These are phyloP conservation scores for Bonia amplexicaulis DNA, from an alignment of 176 grass and related monocot species.

Conservation along the genomic window DNA sequence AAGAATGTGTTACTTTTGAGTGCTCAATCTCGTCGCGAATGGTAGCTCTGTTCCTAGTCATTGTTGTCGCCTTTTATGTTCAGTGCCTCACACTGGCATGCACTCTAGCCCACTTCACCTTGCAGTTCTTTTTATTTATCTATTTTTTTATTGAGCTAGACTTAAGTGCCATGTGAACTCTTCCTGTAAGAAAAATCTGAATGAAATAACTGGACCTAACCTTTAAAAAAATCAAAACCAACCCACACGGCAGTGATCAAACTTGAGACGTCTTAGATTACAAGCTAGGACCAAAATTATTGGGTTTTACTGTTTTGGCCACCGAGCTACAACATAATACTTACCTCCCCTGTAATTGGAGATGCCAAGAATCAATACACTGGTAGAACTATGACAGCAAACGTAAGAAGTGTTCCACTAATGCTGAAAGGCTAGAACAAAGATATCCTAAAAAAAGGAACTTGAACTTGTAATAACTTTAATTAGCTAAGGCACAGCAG, in stretches of 20 bases:
- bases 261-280: too few relatives aligned
- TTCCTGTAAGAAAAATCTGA: not conserved
- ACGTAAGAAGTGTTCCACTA: not conserved
- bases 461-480: not conserved
- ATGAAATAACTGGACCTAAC: not conserved
- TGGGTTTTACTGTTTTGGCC: too few relatives aligned
- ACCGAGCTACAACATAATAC: not conserved
- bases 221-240: too few relatives aligned
- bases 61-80: not conserved
- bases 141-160: not conserved
- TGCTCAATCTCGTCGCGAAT: not conserved
- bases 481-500: slow-evolving; percentile 12
- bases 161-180: not conserved
- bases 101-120: not conserved
- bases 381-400: too few relatives aligned
- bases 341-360: not conserved
- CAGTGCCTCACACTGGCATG: not conserved
- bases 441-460: not conserved
- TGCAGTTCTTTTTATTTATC: not conserved
- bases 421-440: not conserved
- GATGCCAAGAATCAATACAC: not conserved
- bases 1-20: not conserved
- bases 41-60: not conserved
- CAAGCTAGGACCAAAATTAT: too few relatives aligned
- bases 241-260: too few relatives aligned